Percentiles rank a stretch among this genome's conserved stretches.
Conservation (phyloP, 345 rosid species). For the Salix arbutifolia region DNA sequence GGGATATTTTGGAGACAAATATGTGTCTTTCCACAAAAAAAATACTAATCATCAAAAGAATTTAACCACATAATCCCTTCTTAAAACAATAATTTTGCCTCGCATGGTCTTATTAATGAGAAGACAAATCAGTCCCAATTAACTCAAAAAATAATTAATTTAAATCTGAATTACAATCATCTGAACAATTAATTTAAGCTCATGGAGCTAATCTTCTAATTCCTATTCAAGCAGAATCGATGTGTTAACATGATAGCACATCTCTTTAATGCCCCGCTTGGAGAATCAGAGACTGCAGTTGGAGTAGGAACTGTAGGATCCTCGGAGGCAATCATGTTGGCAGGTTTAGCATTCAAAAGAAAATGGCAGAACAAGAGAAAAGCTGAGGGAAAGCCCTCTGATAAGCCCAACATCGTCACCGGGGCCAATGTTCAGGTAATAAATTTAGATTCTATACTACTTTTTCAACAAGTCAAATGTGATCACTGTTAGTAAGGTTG, state of each 20-base stretch:
- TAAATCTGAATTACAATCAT: no score
- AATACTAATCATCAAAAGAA: no score
- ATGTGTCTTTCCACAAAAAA: no score
- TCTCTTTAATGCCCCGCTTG: conserved; percentile 23
- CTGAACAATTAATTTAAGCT: neutral
- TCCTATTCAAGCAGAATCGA: conserved; percentile 10
- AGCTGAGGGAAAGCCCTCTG: conserved; percentile 1
- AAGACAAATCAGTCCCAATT: no score
- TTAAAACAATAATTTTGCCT: no score
- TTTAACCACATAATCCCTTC: no score
- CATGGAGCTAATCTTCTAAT: neutral
- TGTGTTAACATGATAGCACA: conserved; percentile 31
- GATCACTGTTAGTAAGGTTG: neutral
- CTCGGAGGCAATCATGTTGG: conserved; percentile 5
- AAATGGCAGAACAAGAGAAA: conserved; percentile 2
- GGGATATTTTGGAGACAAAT: no score
- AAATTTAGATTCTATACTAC: neutral
- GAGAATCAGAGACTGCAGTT: conserved; percentile 19
- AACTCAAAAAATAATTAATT: no score
- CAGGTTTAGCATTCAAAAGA: conserved; percentile 1
- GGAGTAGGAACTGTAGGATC: conserved; percentile 3
- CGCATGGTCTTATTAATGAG: no score
- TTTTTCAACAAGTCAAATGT: neutral
- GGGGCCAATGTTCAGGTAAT: conserved; percentile 6
- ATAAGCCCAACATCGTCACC: conserved; percentile 6